A percentile compares a stretch with the other conserved stretches of the same genome.
Evolutionary conservation across 2,329 filamentous ascomycete genomes (phyloP).

Genomic region (Paecilomyces niveus): DNA sequence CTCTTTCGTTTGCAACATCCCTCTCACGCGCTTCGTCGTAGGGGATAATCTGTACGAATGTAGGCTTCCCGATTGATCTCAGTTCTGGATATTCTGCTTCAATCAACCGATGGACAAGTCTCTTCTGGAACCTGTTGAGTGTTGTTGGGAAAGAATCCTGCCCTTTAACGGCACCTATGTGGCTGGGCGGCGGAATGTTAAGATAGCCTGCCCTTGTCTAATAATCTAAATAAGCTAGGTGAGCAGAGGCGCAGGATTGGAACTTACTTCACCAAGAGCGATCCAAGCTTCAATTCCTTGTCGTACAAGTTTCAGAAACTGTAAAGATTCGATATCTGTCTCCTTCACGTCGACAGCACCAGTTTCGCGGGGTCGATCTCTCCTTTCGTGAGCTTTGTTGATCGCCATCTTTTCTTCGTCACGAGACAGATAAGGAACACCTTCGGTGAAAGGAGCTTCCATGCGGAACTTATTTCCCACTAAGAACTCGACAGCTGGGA

Average conservation of each 20-base stretch:
- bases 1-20: constrained; percentile 18
- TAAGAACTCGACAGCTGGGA: constrained; percentile 53
- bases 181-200: constrained; percentile 36
- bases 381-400: constrained; percentile 37
- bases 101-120: constrained; percentile 60
- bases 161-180: constrained; percentile 9
- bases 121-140: constrained; percentile 55
- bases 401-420: constrained; percentile 48
- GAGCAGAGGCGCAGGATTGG: not conserved
- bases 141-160: constrained; percentile 14
- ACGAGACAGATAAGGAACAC: constrained; percentile 57
- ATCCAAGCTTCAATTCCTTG: constrained; percentile 43
- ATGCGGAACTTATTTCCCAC: constrained; percentile 53
- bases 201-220: constrained; percentile 30
- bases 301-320: constrained; percentile 44
- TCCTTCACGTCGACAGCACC: constrained; percentile 44
- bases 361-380: constrained; percentile 20
- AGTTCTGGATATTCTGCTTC: constrained; percentile 49
- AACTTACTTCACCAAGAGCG: constrained; percentile 15
- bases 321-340: constrained; percentile 46
- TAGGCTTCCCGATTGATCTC: constrained; percentile 28
- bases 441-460: constrained; percentile 47
- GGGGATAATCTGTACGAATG: constrained; percentile 35
- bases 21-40: constrained; percentile 31
- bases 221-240: constrained; percentile 1